Conservation (phyloP, 208 protist genomes). For the Crithidia thermophila region DNA sequence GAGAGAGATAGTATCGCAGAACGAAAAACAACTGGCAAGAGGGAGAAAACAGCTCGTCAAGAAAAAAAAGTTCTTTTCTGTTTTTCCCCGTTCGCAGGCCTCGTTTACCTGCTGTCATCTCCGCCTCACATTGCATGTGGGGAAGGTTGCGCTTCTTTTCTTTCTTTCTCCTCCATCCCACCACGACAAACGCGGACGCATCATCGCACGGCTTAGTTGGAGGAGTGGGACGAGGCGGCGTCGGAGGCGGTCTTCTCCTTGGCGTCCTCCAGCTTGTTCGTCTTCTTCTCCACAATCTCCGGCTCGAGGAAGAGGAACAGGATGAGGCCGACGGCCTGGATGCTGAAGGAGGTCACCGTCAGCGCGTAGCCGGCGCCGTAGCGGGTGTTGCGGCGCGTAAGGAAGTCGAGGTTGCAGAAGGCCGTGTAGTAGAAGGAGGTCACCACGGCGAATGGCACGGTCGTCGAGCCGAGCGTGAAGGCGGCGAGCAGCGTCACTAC, state of each 20-base stretch:
- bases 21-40: neutral
- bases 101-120: too few species aligned
- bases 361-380: conserved; percentile 57
- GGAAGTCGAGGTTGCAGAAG: conserved; percentile 55
- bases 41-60: too few species aligned
- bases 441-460: conserved; percentile 59
- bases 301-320: conserved; percentile 52
- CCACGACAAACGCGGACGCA: too few species aligned
- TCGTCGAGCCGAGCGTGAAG: conserved; percentile 47
- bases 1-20: too few species aligned
- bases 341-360: conserved; percentile 41
- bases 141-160: neutral
- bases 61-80: too few species aligned
- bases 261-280: neutral
- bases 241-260: conserved; percentile 12
- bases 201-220: too few species aligned
- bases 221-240: conserved; percentile 4
- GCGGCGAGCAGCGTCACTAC: conserved; percentile 26
- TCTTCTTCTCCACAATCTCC: conserved; percentile 7
- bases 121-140: too few species aligned
- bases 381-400: conserved; percentile 32
- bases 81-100: too few species aligned
- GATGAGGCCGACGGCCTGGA: conserved; percentile 53
- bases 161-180: neutral
- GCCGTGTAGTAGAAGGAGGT: conserved; percentile 51